A percentile compares a stretch with the other conserved stretches of the same genome.
Evolutionary conservation across 805 yeast species (phyloP).

Genomic region (Metschnikowia matae): DNA sequence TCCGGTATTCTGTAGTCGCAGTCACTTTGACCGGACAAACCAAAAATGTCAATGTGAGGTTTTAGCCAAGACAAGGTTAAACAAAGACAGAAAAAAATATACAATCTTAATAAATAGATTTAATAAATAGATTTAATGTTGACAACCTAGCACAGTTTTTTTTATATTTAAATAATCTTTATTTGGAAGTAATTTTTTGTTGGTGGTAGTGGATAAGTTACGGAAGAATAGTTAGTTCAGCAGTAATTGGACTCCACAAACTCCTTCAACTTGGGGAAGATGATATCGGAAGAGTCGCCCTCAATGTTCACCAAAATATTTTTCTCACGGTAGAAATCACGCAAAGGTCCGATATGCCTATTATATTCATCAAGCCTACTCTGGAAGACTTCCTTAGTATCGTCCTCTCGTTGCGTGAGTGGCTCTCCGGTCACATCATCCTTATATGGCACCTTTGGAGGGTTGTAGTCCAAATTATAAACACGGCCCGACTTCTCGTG

Average conservation of each 20-base stretch:
- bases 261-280: conserved; percentile 63
- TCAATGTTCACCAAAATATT: conserved; percentile 50
- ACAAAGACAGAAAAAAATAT: no score
- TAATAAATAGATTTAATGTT: no score
- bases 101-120: no score
- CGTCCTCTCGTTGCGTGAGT: conserved; percentile 75
- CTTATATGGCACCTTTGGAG: conserved; percentile 75
- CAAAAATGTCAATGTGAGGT: no score
- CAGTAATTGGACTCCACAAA: conserved; percentile 27
- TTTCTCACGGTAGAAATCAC: conserved; percentile 49
- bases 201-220: no score
- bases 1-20: no score
- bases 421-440: conserved; percentile 93
- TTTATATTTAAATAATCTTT: no score
- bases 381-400: conserved; percentile 68
- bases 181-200: not conserved
- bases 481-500: conserved; percentile 83
- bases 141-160: no score
- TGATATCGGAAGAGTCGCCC: conserved; percentile 81
- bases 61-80: no score
- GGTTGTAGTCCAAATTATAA: conserved; percentile 81
- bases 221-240: not conserved
- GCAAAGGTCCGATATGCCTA: conserved; percentile 57
- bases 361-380: conserved; percentile 63
- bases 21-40: no score